Conservation (phyloP, 1,284 basidiomycete species). For the Trichosporon faecale region DNA sequence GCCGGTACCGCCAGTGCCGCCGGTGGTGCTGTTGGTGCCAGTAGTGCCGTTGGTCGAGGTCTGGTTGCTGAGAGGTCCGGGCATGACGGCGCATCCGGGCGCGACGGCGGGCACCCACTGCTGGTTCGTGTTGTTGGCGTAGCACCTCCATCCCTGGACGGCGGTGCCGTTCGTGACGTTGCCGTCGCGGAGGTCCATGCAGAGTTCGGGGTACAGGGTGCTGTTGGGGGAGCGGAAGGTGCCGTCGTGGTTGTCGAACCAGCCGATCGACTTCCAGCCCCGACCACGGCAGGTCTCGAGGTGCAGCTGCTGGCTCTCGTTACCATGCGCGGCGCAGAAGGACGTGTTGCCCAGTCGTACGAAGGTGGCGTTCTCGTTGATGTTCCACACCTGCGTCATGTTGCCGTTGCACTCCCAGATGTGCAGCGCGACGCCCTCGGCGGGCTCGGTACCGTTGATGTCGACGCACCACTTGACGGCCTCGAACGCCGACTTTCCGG, state of each 20-base stretch:
- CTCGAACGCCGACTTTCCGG: background rate
- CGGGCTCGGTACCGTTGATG: background rate
- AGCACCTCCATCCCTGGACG: slow-evolving; percentile 41
- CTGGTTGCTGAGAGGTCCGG: background rate
- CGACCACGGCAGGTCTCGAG: background rate
- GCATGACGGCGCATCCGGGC: background rate
- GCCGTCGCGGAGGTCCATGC: slow-evolving; percentile 38
- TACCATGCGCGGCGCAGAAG: background rate
- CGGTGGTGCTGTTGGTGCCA: background rate
- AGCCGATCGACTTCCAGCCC: background rate
- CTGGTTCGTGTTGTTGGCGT: slow-evolving; percentile 38
- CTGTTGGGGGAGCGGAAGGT: slow-evolving; percentile 12
- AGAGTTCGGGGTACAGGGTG: slow-evolving; percentile 19
- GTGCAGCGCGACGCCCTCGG: background rate
- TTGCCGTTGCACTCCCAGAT: slow-evolving; percentile 4
- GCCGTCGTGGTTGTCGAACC: background rate
- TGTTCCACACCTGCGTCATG: slow-evolving; percentile 4
- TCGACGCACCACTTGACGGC: slow-evolving; percentile 10
- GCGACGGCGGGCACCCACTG: background rate
- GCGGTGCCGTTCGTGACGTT: slow-evolving; percentile 33
- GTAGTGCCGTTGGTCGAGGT: background rate
- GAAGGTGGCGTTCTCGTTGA: background rate
- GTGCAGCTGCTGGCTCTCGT: slow-evolving; percentile 1
- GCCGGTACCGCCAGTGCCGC: background rate
- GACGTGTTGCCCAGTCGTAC: background rate